Evolutionary conservation across 2,329 filamentous ascomycete species (phyloP), one percentile per base, ranked within the genome.

Genomic region (Hypomyces rosellus): DNA sequence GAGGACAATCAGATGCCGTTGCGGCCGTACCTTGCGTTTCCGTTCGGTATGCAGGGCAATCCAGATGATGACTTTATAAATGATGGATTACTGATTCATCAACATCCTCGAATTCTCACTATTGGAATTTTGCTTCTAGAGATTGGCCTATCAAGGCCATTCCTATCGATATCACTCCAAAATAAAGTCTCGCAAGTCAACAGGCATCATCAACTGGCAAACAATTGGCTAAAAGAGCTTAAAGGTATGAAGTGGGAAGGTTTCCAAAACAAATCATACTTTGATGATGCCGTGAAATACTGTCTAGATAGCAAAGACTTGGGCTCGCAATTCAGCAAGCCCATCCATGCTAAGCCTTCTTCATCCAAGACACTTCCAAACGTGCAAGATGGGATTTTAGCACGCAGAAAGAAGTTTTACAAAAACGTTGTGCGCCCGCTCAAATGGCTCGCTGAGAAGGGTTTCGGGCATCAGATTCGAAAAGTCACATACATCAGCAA

Each of bases 351-450:
- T 11, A 30, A 30, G 25, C 25, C 25, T 8, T 12, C 4, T 12
- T 20, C 22, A 45, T n/a, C 16, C 9, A 36, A 34, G 11, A 18
- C 30, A 4, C 40, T 5, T 11, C 20, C 6, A 8, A 25, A 41
- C 14, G 18, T 16, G 13, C 14, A 34, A 16, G 8, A n/a, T 16
- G 39, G 22, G 8, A 20, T 41, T n/a, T 20, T 40, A 5, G 14
- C 6, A 12, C 38, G 46, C 8, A 30, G 38, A 18, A 42, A 43
- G 36, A 41, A n/a, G 4, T 41, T 48, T 34, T 43, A 48, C 14
- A 33, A 43, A 3, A 33, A 48, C 6, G 46, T 48, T 8, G 46
- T 48, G 9, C 37, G 14, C 16, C 46, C 46, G 14, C 46, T 48
- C 8, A 16, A n/a, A n/a, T 48, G 46, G 46, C 38, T 48, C 4